phyloP scores from a whole-genome alignment of 2,329 filamentous ascomycete species.

The Cordyceps cicadae region DNA sequence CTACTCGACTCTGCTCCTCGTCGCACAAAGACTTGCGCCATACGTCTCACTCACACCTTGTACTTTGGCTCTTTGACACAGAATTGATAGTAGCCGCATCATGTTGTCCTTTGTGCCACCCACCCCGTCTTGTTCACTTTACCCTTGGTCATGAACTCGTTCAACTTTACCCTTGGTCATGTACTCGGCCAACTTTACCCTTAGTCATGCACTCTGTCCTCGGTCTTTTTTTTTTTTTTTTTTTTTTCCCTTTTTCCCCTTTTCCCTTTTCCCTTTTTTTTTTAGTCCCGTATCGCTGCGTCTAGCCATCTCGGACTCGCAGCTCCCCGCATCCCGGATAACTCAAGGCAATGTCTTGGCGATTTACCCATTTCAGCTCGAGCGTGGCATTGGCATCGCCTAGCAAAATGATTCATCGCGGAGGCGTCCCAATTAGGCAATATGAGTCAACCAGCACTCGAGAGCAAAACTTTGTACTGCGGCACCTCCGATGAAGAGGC shows the following conservation, averaged over 20 bases:
- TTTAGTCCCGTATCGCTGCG: no score
- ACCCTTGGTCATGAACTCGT: no score
- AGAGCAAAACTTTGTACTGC: not conserved
- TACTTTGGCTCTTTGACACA: no score
- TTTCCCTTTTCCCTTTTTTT: no score
- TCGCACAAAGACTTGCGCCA: no score
- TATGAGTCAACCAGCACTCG: conserved; percentile 1
- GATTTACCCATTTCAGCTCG: not conserved
- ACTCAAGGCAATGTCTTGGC: not conserved
- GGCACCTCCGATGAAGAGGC: not conserved
- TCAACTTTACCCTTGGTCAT: not conserved
- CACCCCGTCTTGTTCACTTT: not conserved
- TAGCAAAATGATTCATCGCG: conserved; percentile 7
- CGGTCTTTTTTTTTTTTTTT: no score
- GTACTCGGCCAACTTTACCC: not conserved
- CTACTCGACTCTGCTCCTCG: no score
- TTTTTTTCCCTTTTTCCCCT: no score
- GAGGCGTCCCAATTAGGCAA: conserved; percentile 5
- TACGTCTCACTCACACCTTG: no score
- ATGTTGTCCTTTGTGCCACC: not conserved
- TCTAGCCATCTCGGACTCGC: not conserved
- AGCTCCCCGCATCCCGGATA: conserved; percentile 2
- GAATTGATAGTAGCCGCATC: not conserved
- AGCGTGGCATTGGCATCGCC: not conserved
- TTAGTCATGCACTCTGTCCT: no score